Evolutionary conservation across 1,284 basidiomycete species (phyloP).

Genomic region (Malassezia cuniculi): DNA sequence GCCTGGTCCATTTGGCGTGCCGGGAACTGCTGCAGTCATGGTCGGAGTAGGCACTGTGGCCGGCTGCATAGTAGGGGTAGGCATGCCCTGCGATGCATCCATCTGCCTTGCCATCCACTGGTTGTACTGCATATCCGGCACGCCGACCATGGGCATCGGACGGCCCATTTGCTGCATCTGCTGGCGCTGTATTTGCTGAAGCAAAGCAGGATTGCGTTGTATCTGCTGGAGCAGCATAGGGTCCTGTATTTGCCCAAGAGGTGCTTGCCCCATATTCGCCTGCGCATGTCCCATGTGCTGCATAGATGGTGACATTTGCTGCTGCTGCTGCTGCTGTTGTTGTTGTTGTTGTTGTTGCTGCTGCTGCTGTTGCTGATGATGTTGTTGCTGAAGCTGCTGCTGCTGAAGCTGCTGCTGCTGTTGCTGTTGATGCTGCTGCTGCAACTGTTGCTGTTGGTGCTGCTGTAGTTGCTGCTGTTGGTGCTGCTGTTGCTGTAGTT

Average conservation of each 20-base stretch:
- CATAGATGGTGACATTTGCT: background rate
- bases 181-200: background rate
- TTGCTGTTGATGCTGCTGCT: background rate
- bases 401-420: background rate
- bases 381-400: background rate
- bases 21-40: too few relatives aligned
- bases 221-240: too few relatives aligned
- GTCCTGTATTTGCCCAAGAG: too few relatives aligned
- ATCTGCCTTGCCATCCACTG: too few relatives aligned
- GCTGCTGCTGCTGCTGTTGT: background rate
- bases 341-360: background rate
- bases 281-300: background rate
- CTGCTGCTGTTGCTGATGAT: background rate
- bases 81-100: too few relatives aligned
- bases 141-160: too few relatives aligned
- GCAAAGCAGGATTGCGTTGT: too few relatives aligned
- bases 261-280: background rate
- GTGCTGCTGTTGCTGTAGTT: slow-evolving; percentile 8
- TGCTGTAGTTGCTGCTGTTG: background rate
- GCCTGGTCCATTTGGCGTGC: too few relatives aligned
- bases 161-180: too few relatives aligned
- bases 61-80: too few relatives aligned
- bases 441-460: background rate
- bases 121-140: too few relatives aligned
- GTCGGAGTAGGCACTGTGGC: too few relatives aligned